phyloP scores from a whole-genome alignment of 1,284 basidiomycete genomes.

The Mrakiaceae sp. region DNA sequence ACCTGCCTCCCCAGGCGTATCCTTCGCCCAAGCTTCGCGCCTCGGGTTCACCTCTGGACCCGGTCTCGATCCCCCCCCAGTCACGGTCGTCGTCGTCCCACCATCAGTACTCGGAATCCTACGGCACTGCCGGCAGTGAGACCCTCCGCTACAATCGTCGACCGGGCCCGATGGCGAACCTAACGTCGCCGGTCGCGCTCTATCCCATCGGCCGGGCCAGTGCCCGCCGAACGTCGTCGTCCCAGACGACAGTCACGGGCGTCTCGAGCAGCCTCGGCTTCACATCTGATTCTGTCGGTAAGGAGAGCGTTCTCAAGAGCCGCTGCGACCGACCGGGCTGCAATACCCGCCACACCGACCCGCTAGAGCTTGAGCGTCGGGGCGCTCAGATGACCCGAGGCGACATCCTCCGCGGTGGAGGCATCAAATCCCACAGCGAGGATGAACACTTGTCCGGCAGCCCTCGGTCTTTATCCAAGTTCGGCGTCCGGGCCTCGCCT shows the following conservation, averaged over 20 bases:
- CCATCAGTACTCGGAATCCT: not conserved
- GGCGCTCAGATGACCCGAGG: too few species aligned
- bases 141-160: constrained; percentile 15
- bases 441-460: too few species aligned
- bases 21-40: constrained; percentile 1
- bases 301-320: not conserved
- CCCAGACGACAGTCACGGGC: not conserved
- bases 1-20: constrained; percentile 14
- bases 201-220: constrained; percentile 4
- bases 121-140: not conserved
- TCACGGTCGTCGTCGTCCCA: constrained; percentile 3
- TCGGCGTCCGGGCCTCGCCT: too few species aligned
- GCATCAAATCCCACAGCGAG: too few species aligned
- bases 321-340: constrained; percentile 8
- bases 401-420: too few species aligned
- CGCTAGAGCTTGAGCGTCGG: too few species aligned
- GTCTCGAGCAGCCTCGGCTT: constrained; percentile 7
- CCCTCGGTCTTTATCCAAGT: too few species aligned
- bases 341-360: constrained; percentile 2
- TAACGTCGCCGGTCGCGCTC: constrained; percentile 16
- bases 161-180: constrained; percentile 12
- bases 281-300: not conserved
- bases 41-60: not conserved
- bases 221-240: constrained; percentile 7
- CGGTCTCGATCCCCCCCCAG: constrained; percentile 7